Percentiles rank a stretch among this genome's conserved stretches.
phyloP scores from a whole-genome alignment of 2,329 filamentous ascomycete genomes.

The Sclerotinia spermophila region DNA sequence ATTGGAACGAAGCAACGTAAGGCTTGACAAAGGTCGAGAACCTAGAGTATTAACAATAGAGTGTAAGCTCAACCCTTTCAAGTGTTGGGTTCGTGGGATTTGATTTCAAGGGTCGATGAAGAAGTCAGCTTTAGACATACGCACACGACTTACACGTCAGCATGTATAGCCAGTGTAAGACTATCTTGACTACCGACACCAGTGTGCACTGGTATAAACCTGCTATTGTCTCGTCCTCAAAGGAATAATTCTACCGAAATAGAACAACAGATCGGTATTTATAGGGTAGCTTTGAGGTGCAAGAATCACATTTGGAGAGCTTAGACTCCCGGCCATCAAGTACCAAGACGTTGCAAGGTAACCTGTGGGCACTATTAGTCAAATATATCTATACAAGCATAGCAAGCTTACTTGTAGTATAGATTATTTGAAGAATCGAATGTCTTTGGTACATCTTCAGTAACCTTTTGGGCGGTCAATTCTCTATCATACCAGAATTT shows the following conservation, averaged over 20 bases:
- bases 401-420: background rate
- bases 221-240: fast-evolving
- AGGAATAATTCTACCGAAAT: background rate
- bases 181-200: background rate
- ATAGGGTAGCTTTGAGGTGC: background rate
- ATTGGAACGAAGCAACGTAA: too few relatives aligned
- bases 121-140: background rate
- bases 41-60: background rate
- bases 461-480: background rate
- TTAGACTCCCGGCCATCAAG: background rate
- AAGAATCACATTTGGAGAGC: background rate
- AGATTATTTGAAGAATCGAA: background rate
- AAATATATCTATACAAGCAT: background rate
- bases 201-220: background rate
- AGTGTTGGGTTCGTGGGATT: background rate
- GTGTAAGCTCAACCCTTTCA: background rate
- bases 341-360: background rate
- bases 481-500: background rate
- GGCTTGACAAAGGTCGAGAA: background rate
- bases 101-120: background rate
- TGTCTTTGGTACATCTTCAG: background rate
- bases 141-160: background rate
- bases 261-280: fast-evolving
- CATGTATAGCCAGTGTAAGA: background rate
- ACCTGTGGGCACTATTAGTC: background rate